A percentile compares a stretch with the other conserved stretches of the same genome.
Evolutionary conservation across 2,329 filamentous ascomycete genomes (phyloP).

Genomic region (Grosmannia serpens): DNA sequence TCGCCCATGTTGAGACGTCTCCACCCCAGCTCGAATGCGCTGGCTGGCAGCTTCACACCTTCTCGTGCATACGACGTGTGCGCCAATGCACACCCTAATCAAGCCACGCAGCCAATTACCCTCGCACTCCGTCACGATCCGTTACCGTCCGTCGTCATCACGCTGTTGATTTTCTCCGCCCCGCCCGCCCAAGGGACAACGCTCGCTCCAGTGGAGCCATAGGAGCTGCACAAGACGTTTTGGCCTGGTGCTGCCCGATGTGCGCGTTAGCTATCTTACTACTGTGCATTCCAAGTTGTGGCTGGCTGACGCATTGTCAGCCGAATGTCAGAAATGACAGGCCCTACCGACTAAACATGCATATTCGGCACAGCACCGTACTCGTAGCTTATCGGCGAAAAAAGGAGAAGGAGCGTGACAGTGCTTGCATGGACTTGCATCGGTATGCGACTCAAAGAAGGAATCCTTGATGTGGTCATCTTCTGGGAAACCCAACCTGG

Average conservation of each 20-base stretch:
- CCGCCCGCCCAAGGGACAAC: neutral
- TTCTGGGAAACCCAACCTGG: neutral
- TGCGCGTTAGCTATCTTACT: neutral
- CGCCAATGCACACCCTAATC: neutral
- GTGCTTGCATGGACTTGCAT: no score
- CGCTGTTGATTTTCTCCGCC: neutral
- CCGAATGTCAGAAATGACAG: no score
- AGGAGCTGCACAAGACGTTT: neutral
- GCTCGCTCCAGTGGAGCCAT: neutral
- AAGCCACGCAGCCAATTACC: neutral
- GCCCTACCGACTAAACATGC: no score
- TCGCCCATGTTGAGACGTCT: neutral
- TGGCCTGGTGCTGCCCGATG: neutral
- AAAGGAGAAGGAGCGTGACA: no score
- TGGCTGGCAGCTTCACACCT: neutral
- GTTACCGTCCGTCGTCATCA: neutral
- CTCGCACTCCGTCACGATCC: neutral
- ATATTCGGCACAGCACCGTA: no score
- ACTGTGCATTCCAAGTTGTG: neutral
- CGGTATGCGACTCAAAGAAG: neutral
- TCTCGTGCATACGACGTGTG: neutral
- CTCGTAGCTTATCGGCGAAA: no score
- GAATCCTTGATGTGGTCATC: neutral
- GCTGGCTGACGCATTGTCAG: neutral
- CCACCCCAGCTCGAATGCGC: neutral